Evolutionary conservation across 202 grass and related monocot species (phyloP), one percentile per base, ranked within the genome.

Genomic region (Dendrocalamus latiflorus): DNA sequence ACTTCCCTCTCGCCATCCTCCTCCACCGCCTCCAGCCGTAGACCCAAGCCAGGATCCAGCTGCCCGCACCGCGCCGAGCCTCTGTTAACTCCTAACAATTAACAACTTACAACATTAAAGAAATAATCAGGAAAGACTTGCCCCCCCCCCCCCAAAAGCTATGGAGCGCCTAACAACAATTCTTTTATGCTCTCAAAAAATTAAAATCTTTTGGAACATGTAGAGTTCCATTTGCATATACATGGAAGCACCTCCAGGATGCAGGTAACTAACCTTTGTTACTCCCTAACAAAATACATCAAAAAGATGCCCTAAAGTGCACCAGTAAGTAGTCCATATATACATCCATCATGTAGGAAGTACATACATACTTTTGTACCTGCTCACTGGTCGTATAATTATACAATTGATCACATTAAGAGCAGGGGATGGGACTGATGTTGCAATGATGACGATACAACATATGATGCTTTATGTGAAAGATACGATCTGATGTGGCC

Each of bases 401-500:
- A 74, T 78, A 78, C 83, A 53, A 81, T 62, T 55, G 84, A 83
- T 90, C 67, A 66, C 51, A 68, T 54, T 86, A 68, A 36, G 24
- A 49, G 73, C 65, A 85, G 74, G 66, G 81, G 84, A 92, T 75
- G 85, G 88, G 85, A 84, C 85, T 90, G 77, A 89, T 76, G 72
- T 50, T 78, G 78, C 72, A 86, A 92, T 95, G 93, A 95, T 92
- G 83, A 63, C 39, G 86, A 89, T 94, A 85, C 82, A 90, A 83
- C 88, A 82, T 79, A 69, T 85, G 84, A 88, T 88, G 84, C 88
- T 92, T 91, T 88, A 65, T 70, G 84, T 78, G 82, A 82, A 78
- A 58, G 78, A 89, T 86, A 89, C 82, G 88, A 95, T 93, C 75
- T 89, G 88, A 93, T 88, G 90, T 95, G 90, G 93, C 84, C 79